Evolutionary conservation across 164 flowering plant species (phyloP).

Genomic region (Kalanchoe fedtschenkoi): DNA sequence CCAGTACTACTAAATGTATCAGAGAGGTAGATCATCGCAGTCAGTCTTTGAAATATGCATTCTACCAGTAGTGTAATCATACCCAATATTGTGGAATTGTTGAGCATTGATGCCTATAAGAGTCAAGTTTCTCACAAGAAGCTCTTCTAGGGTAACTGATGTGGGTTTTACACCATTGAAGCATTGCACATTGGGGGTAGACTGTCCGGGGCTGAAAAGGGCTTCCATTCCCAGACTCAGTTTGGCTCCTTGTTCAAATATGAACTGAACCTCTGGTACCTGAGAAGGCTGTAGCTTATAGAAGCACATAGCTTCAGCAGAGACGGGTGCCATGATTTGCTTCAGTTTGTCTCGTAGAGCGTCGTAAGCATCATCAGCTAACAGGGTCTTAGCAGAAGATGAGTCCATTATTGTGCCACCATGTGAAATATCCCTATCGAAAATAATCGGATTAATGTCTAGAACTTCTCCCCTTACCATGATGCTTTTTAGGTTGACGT

Average conservation of each 20-base stretch:
- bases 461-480: background rate
- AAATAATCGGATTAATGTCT: background rate
- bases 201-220: background rate
- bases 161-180: background rate
- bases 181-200: background rate
- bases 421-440: background rate
- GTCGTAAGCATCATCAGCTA: background rate
- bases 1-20: too few species aligned
- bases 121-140: background rate
- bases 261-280: background rate
- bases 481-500: background rate
- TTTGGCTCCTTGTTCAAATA: background rate
- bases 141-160: background rate
- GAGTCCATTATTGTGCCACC: background rate
- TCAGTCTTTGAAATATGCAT: background rate
- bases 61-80: background rate
- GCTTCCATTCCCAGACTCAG: background rate
- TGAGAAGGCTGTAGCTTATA: background rate
- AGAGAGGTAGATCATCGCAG: too few species aligned
- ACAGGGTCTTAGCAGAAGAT: background rate
- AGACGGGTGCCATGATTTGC: background rate
- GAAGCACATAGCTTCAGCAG: background rate
- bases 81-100: background rate
- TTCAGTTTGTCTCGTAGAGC: background rate
- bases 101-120: background rate